Conservation (phyloP, 371 early-diverging fungal species). For the Zopfochytrium polystomum region DNA sequence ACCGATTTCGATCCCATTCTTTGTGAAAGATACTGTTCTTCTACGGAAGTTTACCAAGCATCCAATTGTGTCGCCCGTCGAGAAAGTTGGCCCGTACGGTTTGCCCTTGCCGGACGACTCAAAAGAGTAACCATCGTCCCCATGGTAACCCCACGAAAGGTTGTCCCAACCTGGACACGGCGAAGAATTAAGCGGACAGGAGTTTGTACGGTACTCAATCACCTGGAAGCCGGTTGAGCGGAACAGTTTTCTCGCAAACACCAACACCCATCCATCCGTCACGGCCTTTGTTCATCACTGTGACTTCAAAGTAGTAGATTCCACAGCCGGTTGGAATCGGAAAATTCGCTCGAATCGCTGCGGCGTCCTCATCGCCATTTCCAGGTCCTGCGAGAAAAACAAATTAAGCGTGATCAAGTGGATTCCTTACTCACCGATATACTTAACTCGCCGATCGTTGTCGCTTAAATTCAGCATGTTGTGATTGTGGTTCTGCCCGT, state of each 20-base stretch:
- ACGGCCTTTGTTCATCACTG: slow-evolving; percentile 79
- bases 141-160: slow-evolving; percentile 50
- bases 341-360: slow-evolving; percentile 74
- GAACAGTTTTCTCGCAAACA: slow-evolving; percentile 58
- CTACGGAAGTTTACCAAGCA: slow-evolving; percentile 84
- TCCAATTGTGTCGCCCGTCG: slow-evolving; percentile 88
- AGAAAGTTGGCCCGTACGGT: slow-evolving; percentile 84
- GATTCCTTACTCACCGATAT: slow-evolving; percentile 9
- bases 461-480: slow-evolving; percentile 1
- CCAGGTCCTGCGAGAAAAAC: slow-evolving; percentile 66
- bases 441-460: slow-evolving; percentile 7
- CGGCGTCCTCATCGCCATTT: slow-evolving; percentile 74
- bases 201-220: background rate
- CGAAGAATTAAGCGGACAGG: background rate
- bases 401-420: background rate
- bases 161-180: slow-evolving; percentile 43
- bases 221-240: slow-evolving; percentile 74
- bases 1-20: slow-evolving; percentile 84
- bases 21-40: slow-evolving; percentile 80
- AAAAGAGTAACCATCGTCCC: slow-evolving; percentile 89
- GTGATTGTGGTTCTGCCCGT: slow-evolving; percentile 10
- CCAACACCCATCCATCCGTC: slow-evolving; percentile 93
- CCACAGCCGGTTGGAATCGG: slow-evolving; percentile 80
- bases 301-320: slow-evolving; percentile 87
- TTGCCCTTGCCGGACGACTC: slow-evolving; percentile 75